Percentiles rank a stretch among this genome's conserved stretches.
phyloP scores from a whole-genome alignment of 805 yeast species.

The Dipodascopsis uninucleata region DNA sequence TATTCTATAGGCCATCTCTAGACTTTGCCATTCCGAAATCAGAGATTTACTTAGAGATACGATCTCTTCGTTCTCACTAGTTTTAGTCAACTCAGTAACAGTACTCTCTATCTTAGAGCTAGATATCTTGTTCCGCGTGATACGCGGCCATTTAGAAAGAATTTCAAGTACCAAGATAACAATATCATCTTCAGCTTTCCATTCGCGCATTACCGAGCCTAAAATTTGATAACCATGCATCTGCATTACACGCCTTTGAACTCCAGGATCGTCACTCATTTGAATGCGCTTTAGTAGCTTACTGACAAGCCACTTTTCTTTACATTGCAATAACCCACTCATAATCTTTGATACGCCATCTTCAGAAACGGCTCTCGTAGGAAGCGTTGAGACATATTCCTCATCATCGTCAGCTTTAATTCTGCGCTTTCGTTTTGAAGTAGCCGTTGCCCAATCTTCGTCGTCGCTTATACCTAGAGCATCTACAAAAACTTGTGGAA shows the following conservation, averaged over 20 bases:
- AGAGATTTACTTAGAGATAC: constrained; percentile 44
- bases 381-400: constrained; percentile 58
- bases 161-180: constrained; percentile 52
- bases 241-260: constrained; percentile 60
- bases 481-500: constrained; percentile 79
- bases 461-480: constrained; percentile 80
- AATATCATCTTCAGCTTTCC: constrained; percentile 42
- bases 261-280: constrained; percentile 46
- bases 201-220: constrained; percentile 51
- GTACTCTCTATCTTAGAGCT: constrained; percentile 68
- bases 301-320: constrained; percentile 59
- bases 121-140: constrained; percentile 73
- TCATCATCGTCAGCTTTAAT: constrained; percentile 48
- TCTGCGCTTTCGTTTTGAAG: constrained; percentile 57
- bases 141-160: constrained; percentile 59
- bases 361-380: constrained; percentile 49
- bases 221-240: constrained; percentile 86
- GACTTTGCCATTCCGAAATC: constrained; percentile 63
- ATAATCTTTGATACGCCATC: constrained; percentile 72
- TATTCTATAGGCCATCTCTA: constrained; percentile 81
- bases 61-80: constrained; percentile 35
- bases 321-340: constrained; percentile 74
- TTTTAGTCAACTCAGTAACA: constrained; percentile 44
- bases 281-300: constrained; percentile 67
- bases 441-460: constrained; percentile 42